Evolutionary conservation across 345 rosid species (phyloP).

Genomic region (Salix suchowensis): DNA sequence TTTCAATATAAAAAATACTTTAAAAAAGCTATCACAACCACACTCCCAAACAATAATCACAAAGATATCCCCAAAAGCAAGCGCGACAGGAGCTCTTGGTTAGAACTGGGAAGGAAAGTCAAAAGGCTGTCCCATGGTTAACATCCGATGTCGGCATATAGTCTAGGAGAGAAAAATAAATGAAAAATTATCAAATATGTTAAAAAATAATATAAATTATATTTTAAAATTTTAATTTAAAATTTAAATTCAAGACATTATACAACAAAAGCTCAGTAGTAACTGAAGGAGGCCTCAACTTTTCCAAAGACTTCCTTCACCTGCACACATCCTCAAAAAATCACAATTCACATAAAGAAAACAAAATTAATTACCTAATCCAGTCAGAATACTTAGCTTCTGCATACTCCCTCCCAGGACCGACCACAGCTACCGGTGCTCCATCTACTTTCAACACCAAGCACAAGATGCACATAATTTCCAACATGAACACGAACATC

Average conservation of each 20-base stretch:
- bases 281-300: constrained; percentile 60
- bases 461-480: constrained; percentile 44
- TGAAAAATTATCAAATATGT: no score
- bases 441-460: constrained; percentile 47
- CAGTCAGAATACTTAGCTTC: constrained; percentile 81
- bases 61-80: no score
- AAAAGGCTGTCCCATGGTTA: no score
- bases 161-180: no score
- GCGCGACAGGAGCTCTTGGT: no score
- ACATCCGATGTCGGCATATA: no score
- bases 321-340: constrained; percentile 27
- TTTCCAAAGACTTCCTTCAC: constrained; percentile 75
- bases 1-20: no score
- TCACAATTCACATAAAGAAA: background rate
- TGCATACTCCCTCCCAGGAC: constrained; percentile 60
- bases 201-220: no score
- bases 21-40: no score
- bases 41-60: no score
- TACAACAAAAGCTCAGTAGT: constrained; percentile 77
- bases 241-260: constrained; percentile 50
- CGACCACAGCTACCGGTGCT: constrained; percentile 77
- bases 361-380: constrained; percentile 54
- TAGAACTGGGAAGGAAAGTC: no score
- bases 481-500: constrained; percentile 64
- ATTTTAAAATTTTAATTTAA: no score